Conservation (phyloP, 2,329 filamentous ascomycete genomes). For the Fusarium nelsonii region DNA sequence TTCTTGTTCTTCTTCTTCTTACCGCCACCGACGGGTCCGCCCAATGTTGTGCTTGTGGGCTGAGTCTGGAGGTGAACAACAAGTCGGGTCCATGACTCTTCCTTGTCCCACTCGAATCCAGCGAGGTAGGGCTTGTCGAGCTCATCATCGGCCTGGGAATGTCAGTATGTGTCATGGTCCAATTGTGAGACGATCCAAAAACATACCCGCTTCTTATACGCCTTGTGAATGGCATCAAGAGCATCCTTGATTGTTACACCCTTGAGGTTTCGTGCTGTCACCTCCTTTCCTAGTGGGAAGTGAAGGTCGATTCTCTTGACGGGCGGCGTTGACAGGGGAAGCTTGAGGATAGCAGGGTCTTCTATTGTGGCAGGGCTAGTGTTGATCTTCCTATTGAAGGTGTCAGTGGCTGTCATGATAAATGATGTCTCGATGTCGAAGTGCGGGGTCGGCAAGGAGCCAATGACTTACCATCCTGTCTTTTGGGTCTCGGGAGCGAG, state of each 20-base stretch:
- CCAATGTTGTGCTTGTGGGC: constrained; percentile 60
- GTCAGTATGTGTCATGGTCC: constrained; percentile 1
- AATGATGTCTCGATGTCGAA: background rate
- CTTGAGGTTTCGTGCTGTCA: constrained; percentile 90
- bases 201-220: constrained; percentile 94
- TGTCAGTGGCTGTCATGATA: constrained; percentile 13
- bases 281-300: constrained; percentile 88
- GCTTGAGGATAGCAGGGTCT: constrained; percentile 86
- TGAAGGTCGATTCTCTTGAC: constrained; percentile 95
- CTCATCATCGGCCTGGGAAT: constrained; percentile 84
- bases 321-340: constrained; percentile 81
- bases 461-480: constrained; percentile 80
- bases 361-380: constrained; percentile 82
- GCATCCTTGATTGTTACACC: constrained; percentile 98
- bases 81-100: constrained; percentile 89
- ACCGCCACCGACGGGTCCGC: constrained; percentile 61
- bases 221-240: constrained; percentile 93
- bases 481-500: constrained; percentile 87
- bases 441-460: constrained; percentile 3
- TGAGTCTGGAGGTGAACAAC: constrained; percentile 87
- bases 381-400: constrained; percentile 86
- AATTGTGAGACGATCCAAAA: background rate
- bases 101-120: constrained; percentile 96
- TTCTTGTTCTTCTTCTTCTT: constrained; percentile 82
- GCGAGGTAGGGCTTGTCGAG: constrained; percentile 87